Base-by-base conservation (phyloP, 371 early-diverging fungal genomes). In the Dichotomocladium elegans region DNA sequence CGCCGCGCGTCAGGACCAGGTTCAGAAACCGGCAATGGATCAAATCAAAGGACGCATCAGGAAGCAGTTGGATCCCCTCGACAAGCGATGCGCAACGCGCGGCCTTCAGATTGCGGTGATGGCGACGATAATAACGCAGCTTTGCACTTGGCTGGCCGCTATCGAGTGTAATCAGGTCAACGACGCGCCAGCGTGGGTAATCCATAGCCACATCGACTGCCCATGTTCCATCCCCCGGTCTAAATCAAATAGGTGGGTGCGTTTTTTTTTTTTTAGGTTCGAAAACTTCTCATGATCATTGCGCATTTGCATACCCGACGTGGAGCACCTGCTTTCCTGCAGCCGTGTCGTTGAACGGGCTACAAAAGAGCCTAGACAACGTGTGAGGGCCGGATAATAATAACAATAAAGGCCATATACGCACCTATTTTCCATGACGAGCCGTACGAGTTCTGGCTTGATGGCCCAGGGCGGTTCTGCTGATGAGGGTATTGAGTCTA, bases 221-320 rank as follows among this genome's bases (percentile, higher is more conserved):
- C 76, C 76, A 75, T 2, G 60, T 40, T 25, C 61, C 67, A 54
- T 70, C 68, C 2, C 72, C 72, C 53, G 71, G 70, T 26, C 74
- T 67, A 51, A 33, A 17, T n/a, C 26, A 35, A 17, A 43, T 43
- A 33, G 22, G 28, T n/a, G 4, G 29, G 29, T 8, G 37, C 45
- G 11, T 25, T 12, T 15, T 15, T 5, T 4, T 29, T 14, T n/a
- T 45, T 8, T 45, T 26, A 26, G 10, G 22, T 6, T 44, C 12
- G 6, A n/a, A 9, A 2, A 25, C n/a, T n/a, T n/a, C n/a, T n/a
- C n/a, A n/a, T n/a, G n/a, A n/a, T n/a, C n/a, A n/a, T n/a, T n/a
- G n/a, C n/a, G n/a, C n/a, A 15, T 15, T 60, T 66, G 21, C 37
- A 17, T 37, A 72, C 69, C 64, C 64, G 49, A 70, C 53, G 37